Evolutionary conservation across 352 stramenopile genomes (phyloP), one percentile per base, ranked within the genome.

Genomic region (Phytophthora capsici): DNA sequence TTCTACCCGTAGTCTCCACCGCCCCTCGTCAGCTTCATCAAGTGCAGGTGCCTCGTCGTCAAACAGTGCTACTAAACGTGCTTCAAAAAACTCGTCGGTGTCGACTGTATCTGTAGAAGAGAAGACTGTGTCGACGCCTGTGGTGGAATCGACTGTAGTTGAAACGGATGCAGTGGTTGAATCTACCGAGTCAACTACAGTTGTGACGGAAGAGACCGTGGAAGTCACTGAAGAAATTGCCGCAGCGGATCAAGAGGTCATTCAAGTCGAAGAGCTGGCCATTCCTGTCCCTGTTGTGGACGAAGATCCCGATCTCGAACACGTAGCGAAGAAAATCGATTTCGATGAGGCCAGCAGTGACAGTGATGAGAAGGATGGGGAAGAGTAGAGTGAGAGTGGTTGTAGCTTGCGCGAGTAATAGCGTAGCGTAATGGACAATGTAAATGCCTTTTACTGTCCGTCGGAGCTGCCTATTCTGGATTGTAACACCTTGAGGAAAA

Each of bases 271-370:
- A 53, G 57, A 51, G 32, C 19, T 64, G 26, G 20, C 48, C 10
- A 47, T 20, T 44, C 34, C 16, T 47, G 23, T 43, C 6, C 16
- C n/a, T 38, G 23, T 57, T 23, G 47, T 61, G 10, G 61, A 78
- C 36, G 57, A 67, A 5, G 61, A 74, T 17, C 30, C 32, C 0
- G 20, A 20, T n/a, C 61, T 74, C 16, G 44, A 67, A 30, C 13
- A 71, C 12, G 53, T 78, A 19, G 62, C 70, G 26, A 78, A 78
- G 53, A 73, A 73, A 37, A 78, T 78, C 37, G 66, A 78, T 20
- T 78, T 78, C 28, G 70, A 78, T 26, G 65, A 72, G 30, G 48
- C 66, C 8, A 78, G 70, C 37, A 73, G 57, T 38, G 66, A 78
- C 37, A 71, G 69, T 45, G 64, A 74, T 10, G 70, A 78, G n/a